Evolutionary conservation across 2,329 filamentous ascomycete species (phyloP).

Genomic region (Shiraia bambusicola): DNA sequence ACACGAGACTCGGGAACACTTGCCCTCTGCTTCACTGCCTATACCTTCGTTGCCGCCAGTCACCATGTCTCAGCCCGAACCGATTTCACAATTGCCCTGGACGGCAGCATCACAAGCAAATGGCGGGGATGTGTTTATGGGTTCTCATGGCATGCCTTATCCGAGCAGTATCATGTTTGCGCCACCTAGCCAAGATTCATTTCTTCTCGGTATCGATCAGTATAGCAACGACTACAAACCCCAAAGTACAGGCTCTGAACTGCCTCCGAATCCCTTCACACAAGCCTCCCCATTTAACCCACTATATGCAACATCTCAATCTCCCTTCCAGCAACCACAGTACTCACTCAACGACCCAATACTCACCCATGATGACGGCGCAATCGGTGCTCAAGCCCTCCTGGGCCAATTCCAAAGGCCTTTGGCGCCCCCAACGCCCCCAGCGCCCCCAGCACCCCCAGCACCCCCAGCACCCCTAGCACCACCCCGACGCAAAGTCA

Average conservation of each 20-base stretch:
- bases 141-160: conserved; percentile 26
- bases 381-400: conserved; percentile 22
- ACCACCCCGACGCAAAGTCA: conserved; percentile 37
- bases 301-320: conserved; percentile 23
- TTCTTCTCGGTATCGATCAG: conserved; percentile 44
- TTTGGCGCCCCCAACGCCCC: conserved; percentile 12
- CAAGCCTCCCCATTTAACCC: conserved; percentile 17
- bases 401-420: conserved; percentile 27
- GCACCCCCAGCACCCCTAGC: conserved; percentile 14
- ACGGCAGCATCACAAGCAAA: conserved; percentile 25
- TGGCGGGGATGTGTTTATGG: conserved; percentile 26
- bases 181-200: conserved; percentile 36
- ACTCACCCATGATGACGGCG: conserved; percentile 12
- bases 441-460: conserved; percentile 21
- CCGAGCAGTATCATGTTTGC: conserved; percentile 37
- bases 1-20: not conserved
- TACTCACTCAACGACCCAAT: conserved; percentile 34
- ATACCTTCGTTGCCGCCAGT: conserved; percentile 19
- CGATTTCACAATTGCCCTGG: conserved; percentile 22
- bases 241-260: conserved; percentile 16
- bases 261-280: conserved; percentile 31
- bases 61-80: conserved; percentile 16
- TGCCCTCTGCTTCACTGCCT: conserved; percentile 12
- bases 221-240: conserved; percentile 28
- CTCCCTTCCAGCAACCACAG: conserved; percentile 27